phyloP scores from a whole-genome alignment of 257 asterid species.

The Paulownia fortunei region DNA sequence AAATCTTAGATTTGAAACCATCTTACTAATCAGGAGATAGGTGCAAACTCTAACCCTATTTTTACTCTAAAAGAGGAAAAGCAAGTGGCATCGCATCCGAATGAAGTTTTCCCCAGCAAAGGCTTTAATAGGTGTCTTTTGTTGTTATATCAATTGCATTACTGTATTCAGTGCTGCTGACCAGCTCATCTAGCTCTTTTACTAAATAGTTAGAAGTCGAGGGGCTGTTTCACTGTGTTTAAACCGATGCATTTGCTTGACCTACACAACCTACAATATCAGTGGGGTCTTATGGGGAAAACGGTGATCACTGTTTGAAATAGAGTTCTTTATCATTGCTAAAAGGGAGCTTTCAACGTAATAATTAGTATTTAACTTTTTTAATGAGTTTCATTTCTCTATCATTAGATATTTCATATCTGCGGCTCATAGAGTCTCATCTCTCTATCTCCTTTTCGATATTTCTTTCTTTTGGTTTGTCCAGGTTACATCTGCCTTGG shows the following conservation, averaged over 20 bases:
- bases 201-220: background rate
- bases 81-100: background rate
- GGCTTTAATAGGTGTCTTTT: background rate
- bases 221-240: background rate
- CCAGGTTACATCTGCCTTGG: conserved; percentile 76
- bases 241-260: background rate
- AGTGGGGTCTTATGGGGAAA: background rate
- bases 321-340: background rate
- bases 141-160: background rate
- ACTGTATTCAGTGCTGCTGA: background rate
- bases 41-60: background rate
- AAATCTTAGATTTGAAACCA: background rate
- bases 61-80: background rate
- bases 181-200: background rate
- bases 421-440: background rate
- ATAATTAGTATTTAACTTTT: background rate
- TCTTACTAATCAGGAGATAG: background rate
- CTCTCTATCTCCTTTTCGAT: background rate
- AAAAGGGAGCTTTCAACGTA: background rate
- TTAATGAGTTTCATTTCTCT: background rate
- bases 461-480: conserved; percentile 22
- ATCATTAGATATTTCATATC: background rate
- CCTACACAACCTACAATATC: background rate
- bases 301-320: background rate
- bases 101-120: background rate